Evolutionary conservation across 129 eudicot genomes (phyloP), one percentile per base, ranked within the genome.

Genomic region (Chrysanthemum makinoi): DNA sequence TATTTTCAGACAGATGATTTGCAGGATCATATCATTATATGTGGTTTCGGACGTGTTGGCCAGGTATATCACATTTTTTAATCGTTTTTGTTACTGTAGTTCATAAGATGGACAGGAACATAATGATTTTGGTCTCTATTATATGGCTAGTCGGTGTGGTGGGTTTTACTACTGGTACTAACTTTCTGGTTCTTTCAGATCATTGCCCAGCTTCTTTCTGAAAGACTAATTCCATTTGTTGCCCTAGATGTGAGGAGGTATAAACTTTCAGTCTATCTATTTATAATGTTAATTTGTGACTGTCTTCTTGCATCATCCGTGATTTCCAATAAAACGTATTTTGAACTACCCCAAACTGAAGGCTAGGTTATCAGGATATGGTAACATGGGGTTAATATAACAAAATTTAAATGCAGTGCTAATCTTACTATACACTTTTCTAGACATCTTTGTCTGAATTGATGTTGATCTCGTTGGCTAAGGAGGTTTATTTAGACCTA

Each of bases 41-140:
- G 99, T 79, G 99, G 99, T 60, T 95, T 95, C 78, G 99, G 99
- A 79, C 99, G 99, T 44, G 97, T 95, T 43, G 99, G 99, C 77
- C 99, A 90, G 99, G 97, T 95, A 72, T 60, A 35, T 14, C 55
- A 72, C 52, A 11, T 15, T 77, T 12, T 50, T 16, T 26, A 55
- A 30, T 10, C 56, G 13, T 63, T 39, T 68, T 77, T 52, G 55
- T 63, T 60, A 16, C 61, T 52, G 14, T 69, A 13, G 50, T n/a
- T 20, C 33, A 61, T 69, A 60, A 69, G 43, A 50, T 69, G 70
- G 65, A 65, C 14, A 20, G 16, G 62, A 74, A 69, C 66, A 62
- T 19, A 22, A 69, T 59, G 19, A 19, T 75, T 20, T 18, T 52
- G 51, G 47, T 64, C 12, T 70, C 24, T 19, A 66, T 46, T 28